These are phyloP conservation scores for Funneliformis caledonium DNA, from an alignment of 371 early-diverging fungal genomes.

Conservation along the genomic window DNA sequence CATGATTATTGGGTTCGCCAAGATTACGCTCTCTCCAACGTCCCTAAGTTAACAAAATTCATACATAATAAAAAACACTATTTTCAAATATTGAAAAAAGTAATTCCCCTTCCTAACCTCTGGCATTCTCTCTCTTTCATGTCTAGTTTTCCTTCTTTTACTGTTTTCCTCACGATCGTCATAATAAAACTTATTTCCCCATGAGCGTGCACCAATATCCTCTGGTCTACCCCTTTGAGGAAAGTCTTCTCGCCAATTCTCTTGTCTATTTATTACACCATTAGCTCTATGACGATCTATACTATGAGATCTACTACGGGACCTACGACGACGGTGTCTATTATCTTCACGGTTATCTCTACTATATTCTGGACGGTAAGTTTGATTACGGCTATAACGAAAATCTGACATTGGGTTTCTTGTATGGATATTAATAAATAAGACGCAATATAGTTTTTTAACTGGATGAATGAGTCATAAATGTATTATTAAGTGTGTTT, in stretches of 20 bases:
- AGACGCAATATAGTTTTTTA: not conserved
- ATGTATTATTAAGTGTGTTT: too few species aligned
- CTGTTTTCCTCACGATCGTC: slow-evolving; percentile 24
- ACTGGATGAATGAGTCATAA: too few species aligned
- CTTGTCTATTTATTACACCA: slow-evolving; percentile 3
- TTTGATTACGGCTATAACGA: slow-evolving; percentile 24
- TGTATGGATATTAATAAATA: not conserved
- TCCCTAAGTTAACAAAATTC: not conserved
- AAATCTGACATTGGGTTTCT: slow-evolving; percentile 20
- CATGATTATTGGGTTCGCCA: slow-evolving; percentile 54
- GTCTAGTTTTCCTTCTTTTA: not conserved
- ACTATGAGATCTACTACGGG: slow-evolving; percentile 27
- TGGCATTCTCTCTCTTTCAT: not conserved
- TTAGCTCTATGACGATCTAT: not conserved
- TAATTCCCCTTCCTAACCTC: not conserved
- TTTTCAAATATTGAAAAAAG: not conserved
- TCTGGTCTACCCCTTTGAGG: slow-evolving; percentile 4
- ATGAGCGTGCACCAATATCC: not conserved
- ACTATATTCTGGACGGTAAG: slow-evolving; percentile 29
- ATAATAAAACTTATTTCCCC: slow-evolving; percentile 23
- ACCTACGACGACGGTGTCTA: slow-evolving; percentile 21
- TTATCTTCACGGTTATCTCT: slow-evolving; percentile 17
- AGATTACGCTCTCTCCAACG: slow-evolving; percentile 2
- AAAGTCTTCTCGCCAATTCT: slow-evolving; percentile 22
- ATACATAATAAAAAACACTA: not conserved